Evolutionary conservation across 345 rosid genomes (phyloP), one percentile per base, ranked within the genome.

Genomic region (Linum lewisii): DNA sequence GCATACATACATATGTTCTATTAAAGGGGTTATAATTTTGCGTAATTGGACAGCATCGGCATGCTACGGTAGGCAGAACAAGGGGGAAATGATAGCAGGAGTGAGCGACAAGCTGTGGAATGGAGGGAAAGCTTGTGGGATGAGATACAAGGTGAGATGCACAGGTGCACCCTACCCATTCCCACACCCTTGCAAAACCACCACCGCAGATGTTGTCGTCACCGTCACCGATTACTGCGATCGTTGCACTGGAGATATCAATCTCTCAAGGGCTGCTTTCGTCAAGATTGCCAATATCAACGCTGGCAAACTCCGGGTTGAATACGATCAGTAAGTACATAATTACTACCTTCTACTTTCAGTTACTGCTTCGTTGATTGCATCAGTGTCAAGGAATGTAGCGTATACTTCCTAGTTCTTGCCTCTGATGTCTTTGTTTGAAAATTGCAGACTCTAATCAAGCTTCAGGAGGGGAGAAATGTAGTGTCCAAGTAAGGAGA

Each of bases 231-330:
- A 73, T n/a, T 82, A 82, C 23, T 63, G 51, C 11, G 32, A 51
- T 16, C 53, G 54, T 1, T 82, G 84, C 55, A 44, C 59, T 13
- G 81, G 79, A 16, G 60, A 65, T 6, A 58, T 82, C 36, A 74
- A 79, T 57, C 77, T 82, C 24, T 79, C 80, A 42, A 59, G 54
- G 50, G 80, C 73, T 60, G 87, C 84, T 63, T 82, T 82, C 64
- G 59, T 75, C 26, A 15, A 20, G 51, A 82, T 79, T 52, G 82
- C 84, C 38, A 61, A 82, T 58, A 26, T 62, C 16, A 51, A 64
- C 15, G 82, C 84, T 25, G 87, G 87, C 10, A 71, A 55, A 9
- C 59, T 82, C 45, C 45, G 45, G 15, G 45, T 38, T 2, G 15
- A 6, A 38, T 38, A 38, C 45, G 45, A 38, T 13, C 15, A 9